Base-by-base conservation (phyloP, 352 stramenopile genomes). In the Hyaloperonospora brassicae region DNA sequence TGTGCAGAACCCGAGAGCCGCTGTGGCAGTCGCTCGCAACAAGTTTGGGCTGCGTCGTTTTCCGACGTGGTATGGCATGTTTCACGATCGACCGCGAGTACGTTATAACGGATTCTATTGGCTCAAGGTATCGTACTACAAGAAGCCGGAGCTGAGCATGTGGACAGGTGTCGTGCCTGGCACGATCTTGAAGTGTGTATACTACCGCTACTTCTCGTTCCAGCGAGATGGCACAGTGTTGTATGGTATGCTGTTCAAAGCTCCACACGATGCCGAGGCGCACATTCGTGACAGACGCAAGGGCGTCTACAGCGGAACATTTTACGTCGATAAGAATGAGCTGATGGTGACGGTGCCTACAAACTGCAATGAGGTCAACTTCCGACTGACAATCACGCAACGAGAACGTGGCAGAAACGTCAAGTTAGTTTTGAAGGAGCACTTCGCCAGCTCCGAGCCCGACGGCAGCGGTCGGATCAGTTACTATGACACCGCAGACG, bases 91-190 rank as follows among this genome's bases (percentile, higher is more conserved):
- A 0, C 81, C 81, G 11, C 81, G 77, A 10, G 79, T 92, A 62
- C 79, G 79, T n/a, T n/a, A n/a, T n/a, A n/a, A n/a, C n/a, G n/a
- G n/a, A n/a, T n/a, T n/a, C n/a, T 92, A 92, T 63, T 84, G 67
- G 58, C 75, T 89, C 46, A 76, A 76, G 45, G 72, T 86, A 12
- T 79, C 68, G 55, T 89, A 92, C 67, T 88, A 89, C 70, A 89
- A 92, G n/a, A 89, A 86, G 58, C 79, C 81, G 11, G 79, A 92
- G 64, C 63, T 86, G 52, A 92, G 84, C 62, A 89, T 92, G 79
- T 31, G 27, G 27, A 31, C 27, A 7, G 27, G 7, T 31, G 7
- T 31, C 27, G 7, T 31, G 3, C 27, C 78, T 0, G 76, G 73
- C 30, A 84, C 81, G 57, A 88, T 92, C 59, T 64, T 92, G 10